Evolutionary conservation across 1,284 basidiomycete species (phyloP).

Genomic region (Moesziomyces globuligerus): DNA sequence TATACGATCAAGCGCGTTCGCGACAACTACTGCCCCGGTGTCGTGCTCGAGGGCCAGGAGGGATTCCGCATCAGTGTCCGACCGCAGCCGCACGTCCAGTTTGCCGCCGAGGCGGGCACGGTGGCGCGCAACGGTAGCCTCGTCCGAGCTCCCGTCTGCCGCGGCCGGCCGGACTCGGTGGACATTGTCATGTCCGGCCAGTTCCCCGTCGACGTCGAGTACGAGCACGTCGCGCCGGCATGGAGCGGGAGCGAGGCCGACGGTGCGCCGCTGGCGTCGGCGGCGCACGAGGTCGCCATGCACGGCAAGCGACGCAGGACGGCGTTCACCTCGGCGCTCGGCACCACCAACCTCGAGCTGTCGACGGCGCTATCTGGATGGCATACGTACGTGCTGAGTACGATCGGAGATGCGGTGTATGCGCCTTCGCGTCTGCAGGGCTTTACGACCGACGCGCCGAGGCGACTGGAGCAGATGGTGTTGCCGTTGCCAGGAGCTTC

Average conservation of each 20-base stretch:
- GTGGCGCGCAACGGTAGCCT: slow-evolving; percentile 47
- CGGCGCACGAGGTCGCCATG: slow-evolving; percentile 49
- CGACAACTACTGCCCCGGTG: slow-evolving; percentile 86
- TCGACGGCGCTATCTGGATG: slow-evolving; percentile 80
- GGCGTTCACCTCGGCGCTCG: slow-evolving; percentile 85
- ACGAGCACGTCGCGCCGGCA: slow-evolving; percentile 40
- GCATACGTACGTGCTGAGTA: slow-evolving; percentile 87
- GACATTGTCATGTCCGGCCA: slow-evolving; percentile 80
- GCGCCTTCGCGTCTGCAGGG: slow-evolving; percentile 70
- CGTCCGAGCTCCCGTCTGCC: slow-evolving; percentile 80
- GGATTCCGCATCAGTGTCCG: slow-evolving; percentile 81
- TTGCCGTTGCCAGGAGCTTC: slow-evolving; percentile 45
- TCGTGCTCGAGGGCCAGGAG: slow-evolving; percentile 73
- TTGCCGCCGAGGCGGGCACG: slow-evolving; percentile 46
- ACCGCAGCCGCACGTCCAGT: slow-evolving; percentile 73
- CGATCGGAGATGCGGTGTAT: slow-evolving; percentile 85
- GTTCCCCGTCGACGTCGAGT: slow-evolving; percentile 58
- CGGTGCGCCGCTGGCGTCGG: slow-evolving; percentile 47
- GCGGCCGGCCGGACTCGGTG: slow-evolving; percentile 80
- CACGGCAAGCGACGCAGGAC: slow-evolving; percentile 37
- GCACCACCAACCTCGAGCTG: slow-evolving; percentile 82
- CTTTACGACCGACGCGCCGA: slow-evolving; percentile 70
- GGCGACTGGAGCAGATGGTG: slow-evolving; percentile 58
- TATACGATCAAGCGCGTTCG: slow-evolving; percentile 80
- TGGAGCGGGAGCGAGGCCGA: slow-evolving; percentile 34